phyloP scores from a whole-genome alignment of 768 basidiomycete species.

The Gyrodon lividus region DNA sequence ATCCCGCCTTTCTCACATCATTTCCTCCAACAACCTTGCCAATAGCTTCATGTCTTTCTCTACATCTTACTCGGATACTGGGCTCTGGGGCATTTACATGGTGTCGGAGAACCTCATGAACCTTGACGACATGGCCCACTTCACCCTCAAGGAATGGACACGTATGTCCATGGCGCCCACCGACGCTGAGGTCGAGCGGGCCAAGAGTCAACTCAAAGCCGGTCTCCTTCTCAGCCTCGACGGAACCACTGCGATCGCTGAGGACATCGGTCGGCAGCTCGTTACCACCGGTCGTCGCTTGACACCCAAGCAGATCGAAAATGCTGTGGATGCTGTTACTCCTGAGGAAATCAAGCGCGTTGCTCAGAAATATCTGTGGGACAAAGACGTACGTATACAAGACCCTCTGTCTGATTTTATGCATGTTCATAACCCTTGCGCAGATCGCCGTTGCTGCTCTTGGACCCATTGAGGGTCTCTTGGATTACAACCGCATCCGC shows the following conservation, averaged over 20 bases:
- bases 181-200: conserved; percentile 87
- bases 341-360: conserved; percentile 89
- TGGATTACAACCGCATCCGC: conserved; percentile 92
- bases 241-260: conserved; percentile 94
- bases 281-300: conserved; percentile 89
- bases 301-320: conserved; percentile 93
- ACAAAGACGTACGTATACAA: conserved; percentile 75
- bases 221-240: conserved; percentile 86
- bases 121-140: conserved; percentile 91
- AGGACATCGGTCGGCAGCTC: conserved; percentile 97
- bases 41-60: conserved; percentile 99
- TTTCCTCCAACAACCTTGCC: conserved; percentile 92
- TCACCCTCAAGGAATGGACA: conserved; percentile 94
- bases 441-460: conserved; percentile 86
- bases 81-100: conserved; percentile 98
- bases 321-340: conserved; percentile 85
- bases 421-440: conserved; percentile 1
- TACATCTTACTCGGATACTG: conserved; percentile 97
- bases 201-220: conserved; percentile 98
- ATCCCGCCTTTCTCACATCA: conserved; percentile 86
- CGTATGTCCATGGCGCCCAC: conserved; percentile 89
- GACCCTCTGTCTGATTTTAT: conserved; percentile 2
- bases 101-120: conserved; percentile 93
- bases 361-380: conserved; percentile 96
- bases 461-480: conserved; percentile 86